Base-by-base conservation (phyloP, 768 basidiomycete species). In the Leccinum obscurum region DNA sequence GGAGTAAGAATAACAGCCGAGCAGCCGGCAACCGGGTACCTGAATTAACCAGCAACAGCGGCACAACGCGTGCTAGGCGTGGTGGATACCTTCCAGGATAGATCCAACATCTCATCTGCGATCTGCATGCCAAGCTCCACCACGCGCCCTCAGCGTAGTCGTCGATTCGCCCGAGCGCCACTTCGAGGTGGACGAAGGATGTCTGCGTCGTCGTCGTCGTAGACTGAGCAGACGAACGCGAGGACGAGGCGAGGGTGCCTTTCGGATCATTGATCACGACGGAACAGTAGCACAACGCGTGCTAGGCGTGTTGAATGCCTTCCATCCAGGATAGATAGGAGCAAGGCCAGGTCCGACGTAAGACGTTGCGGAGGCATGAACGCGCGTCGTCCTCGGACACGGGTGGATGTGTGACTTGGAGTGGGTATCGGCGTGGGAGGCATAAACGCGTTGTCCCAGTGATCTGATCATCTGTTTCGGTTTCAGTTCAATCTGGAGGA, bases 101-200 rank as follows among this genome's bases (percentile, higher is more conserved):
- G 24, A 26, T 26, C 77, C 13, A 93, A 79, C 17, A 79, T 80
- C 62, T 90, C 90, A 67, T 94, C 92, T 2, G 88, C 82, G 10
- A 86, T 75, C 24, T 85, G 83, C 41, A 93, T 93, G 74, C 93
- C 92, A 24, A 94, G 75, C 69, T 93, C 92, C 11, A 94, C 1
- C 89, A 84, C 1, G 85, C 85, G 64, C 92, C 91, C 69, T 93
- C 91, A 4, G 83, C 83, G 68, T 82, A 90, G 68, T 94, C 89
- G 57, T 84, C 79, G 49, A 94, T 77, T 6, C 91, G 79, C 30
- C 83, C 78, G 17, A 89, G 73, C 6, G 85, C 86, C 0, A 77
- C 77, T 20, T 73, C 74, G 3, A 92, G 65, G 20, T 84, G 70
- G 59, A 0, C 51, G 54, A n/a, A 65, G 35, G 13, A 4, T 9